Base-by-base conservation (phyloP, 345 rosid genomes). In the Schrenkiella parvula region DNA sequence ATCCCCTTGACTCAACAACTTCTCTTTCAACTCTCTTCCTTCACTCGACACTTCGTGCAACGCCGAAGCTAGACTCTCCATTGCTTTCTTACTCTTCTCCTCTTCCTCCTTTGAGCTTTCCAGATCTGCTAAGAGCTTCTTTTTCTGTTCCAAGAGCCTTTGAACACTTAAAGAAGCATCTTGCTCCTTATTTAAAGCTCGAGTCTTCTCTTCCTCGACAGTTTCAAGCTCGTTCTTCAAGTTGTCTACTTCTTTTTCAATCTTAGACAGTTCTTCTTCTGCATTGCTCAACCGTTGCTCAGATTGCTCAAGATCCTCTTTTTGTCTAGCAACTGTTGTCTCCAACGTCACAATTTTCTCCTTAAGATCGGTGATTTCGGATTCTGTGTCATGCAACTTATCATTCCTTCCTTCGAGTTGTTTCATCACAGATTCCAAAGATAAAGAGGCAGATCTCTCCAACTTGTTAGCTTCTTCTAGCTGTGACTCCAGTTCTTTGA, bases 1-100 rank as follows among this genome's bases (percentile, higher is more conserved):
- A 80, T 95, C 96, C 0, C 78, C 85, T 82, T 82, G 89, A 76
- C 75, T 75, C 52, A 91, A 60, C 54, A 95, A 81, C 80, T 80
- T 88, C 82, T 91, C 99, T 82, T 91, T 91, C 8, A 91, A 75
- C 65, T 88, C 97, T 73, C 99, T 87, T 28, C 90, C 96, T 83
- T 95, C 99, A 12, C 85, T 82, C 1, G 97, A 91, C 23, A 88
- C 96, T 83, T 95, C 99, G 48, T 91, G 99, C 28, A 95, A 83
- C 13, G 99, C 97, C 2, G 95, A 89, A 68, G 99, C 96, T 71
- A 95, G 85, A 59, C 87, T 95, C 80, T 95, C 99, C 93, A 89
- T 91, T 38, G 97, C 99, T 83, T 88, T 88, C 83, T 95, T 91
- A 88, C 92, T 88, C 88, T 86, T 95, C 80, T 89, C 95, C 62